Conservation (phyloP, 495 filamentous ascomycete genomes). For the Hypoxylon fuscum region DNA sequence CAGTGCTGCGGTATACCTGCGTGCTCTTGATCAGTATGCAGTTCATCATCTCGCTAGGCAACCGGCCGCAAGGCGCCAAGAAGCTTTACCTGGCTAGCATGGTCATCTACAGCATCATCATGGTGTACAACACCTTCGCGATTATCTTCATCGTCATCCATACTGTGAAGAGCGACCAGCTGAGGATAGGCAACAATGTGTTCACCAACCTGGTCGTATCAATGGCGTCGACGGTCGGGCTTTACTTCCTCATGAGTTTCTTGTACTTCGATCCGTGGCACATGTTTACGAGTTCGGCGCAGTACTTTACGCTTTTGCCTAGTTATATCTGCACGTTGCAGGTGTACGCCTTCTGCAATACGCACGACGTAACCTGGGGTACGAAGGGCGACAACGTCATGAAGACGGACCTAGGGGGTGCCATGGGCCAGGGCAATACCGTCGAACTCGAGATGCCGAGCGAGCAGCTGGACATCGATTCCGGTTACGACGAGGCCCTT, state of each 20-base stretch:
- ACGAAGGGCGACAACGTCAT: constrained; percentile 98
- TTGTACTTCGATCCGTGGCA: constrained; percentile 99
- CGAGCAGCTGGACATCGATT: constrained; percentile 98
- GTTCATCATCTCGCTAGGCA: constrained; percentile 98
- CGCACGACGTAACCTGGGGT: constrained; percentile 98
- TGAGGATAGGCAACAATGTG: constrained; percentile 79
- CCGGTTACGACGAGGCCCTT: constrained; percentile 95
- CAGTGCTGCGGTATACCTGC: constrained; percentile 82
- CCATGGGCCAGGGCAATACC: constrained; percentile 72
- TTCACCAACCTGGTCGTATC: constrained; percentile 95
- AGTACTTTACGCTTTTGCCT: constrained; percentile 93
- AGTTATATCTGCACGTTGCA: constrained; percentile 96
- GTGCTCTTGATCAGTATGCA: constrained; percentile 90
- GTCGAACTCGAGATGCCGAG: constrained; percentile 96
- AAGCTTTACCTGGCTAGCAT: constrained; percentile 89
- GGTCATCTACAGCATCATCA: constrained; percentile 89
- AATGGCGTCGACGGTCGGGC: constrained; percentile 85
- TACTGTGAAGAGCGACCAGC: constrained; percentile 66
- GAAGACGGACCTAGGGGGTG: constrained; percentile 88
- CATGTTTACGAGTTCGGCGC: constrained; percentile 93
- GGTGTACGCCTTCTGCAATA: constrained; percentile 99
- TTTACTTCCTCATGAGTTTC: constrained; percentile 97
- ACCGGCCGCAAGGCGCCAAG: constrained; percentile 95
- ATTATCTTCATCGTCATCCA: constrained; percentile 83
- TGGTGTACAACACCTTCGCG: constrained; percentile 95